Percentiles rank a stretch among this genome's conserved stretches.
Evolutionary conservation across 805 yeast species (phyloP).

Genomic region (Kodamaea sagamina): DNA sequence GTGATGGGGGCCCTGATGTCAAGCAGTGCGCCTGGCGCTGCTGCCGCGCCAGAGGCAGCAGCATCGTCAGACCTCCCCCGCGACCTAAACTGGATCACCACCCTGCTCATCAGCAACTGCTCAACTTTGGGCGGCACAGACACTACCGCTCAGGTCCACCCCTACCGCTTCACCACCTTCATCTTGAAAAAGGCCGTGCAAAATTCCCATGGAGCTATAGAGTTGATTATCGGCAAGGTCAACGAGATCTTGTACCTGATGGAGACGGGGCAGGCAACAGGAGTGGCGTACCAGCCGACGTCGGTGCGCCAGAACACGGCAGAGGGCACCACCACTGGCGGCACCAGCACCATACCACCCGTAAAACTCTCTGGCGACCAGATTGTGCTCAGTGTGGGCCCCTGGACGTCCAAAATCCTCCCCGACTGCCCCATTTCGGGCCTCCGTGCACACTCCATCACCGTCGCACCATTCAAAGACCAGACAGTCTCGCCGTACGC

Average conservation of each 20-base stretch:
- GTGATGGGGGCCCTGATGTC: not conserved
- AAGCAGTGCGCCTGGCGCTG: not conserved
- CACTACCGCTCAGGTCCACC: conserved; percentile 96
- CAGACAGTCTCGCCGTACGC: conserved; percentile 86
- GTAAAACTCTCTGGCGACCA: conserved; percentile 66
- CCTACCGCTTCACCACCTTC: conserved; percentile 88
- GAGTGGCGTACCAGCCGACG: conserved; percentile 63
- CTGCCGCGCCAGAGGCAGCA: conserved; percentile 1
- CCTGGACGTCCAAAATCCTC: conserved; percentile 91
- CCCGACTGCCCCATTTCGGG: conserved; percentile 96
- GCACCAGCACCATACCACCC: conserved; percentile 22
- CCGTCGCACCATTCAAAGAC: conserved; percentile 76
- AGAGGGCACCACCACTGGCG: conserved; percentile 23
- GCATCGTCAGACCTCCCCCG: conserved; percentile 44
- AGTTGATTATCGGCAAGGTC: conserved; percentile 82
- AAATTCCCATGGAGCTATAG: conserved; percentile 68
- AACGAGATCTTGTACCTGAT: conserved; percentile 62
- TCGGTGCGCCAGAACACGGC: conserved; percentile 24
- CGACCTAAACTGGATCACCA: conserved; percentile 76
- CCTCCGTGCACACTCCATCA: conserved; percentile 91
- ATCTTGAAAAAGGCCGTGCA: conserved; percentile 78
- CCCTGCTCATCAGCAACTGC: conserved; percentile 67
- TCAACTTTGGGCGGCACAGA: conserved; percentile 79
- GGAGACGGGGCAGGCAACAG: conserved; percentile 67
- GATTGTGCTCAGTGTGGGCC: conserved; percentile 87